Percentiles rank a stretch among this genome's conserved stretches.
These are phyloP conservation scores for Aotearoamyces nothofagi DNA, from an alignment of 2,329 filamentous ascomycete species.

Conservation along the genomic window DNA sequence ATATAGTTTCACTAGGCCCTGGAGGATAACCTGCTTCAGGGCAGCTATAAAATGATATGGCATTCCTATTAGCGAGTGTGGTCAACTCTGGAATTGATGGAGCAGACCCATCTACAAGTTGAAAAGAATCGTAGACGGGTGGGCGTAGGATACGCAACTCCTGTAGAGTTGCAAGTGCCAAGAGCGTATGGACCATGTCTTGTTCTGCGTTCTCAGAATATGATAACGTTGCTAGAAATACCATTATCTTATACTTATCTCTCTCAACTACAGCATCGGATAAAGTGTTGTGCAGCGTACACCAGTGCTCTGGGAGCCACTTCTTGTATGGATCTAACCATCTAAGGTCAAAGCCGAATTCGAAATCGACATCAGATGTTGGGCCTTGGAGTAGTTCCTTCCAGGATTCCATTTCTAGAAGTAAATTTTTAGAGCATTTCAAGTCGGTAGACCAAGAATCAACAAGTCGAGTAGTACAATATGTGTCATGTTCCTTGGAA, in stretches of 20 bases:
- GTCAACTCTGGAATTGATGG: conserved; percentile 1
- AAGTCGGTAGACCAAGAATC: conserved; percentile 9
- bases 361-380: background rate
- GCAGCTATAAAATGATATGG: background rate
- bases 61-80: background rate
- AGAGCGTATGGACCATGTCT: conserved; percentile 15
- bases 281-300: conserved; percentile 10
- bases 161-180: conserved; percentile 16
- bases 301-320: conserved; percentile 12
- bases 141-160: conserved; percentile 4
- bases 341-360: conserved; percentile 7
- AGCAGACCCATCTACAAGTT: conserved; percentile 7
- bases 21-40: background rate
- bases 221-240: conserved; percentile 15
- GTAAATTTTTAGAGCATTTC: conserved; percentile 5
- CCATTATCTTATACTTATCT: conserved; percentile 16
- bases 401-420: conserved; percentile 11
- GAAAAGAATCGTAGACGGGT: conserved; percentile 5
- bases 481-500: conserved; percentile 5
- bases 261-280: conserved; percentile 1
- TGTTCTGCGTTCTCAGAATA: conserved; percentile 11
- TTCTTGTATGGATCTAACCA: conserved; percentile 7
- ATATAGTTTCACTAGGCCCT: too few species aligned
- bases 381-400: conserved; percentile 4
- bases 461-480: conserved; percentile 8